These are phyloP conservation scores for Arabis alpina DNA, from an alignment of 345 rosid species.

Conservation along the genomic window DNA sequence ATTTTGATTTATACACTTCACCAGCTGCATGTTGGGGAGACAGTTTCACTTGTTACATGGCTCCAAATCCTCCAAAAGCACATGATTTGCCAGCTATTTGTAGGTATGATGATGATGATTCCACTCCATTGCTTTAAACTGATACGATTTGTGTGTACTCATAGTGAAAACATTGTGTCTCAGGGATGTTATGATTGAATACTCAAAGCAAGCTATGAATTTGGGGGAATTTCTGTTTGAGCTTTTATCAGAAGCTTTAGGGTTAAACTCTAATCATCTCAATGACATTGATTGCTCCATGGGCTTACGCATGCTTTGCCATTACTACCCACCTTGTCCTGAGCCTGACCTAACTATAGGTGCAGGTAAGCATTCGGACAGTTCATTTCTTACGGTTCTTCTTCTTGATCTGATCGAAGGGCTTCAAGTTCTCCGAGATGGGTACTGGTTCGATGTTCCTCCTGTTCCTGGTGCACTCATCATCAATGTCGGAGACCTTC, in stretches of 20 bases:
- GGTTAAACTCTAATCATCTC: constrained; percentile 48
- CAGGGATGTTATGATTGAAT: constrained; percentile 53
- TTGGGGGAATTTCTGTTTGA: constrained; percentile 49
- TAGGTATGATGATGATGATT: constrained; percentile 20
- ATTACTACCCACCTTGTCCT: constrained; percentile 66
- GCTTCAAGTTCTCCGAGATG: constrained; percentile 53
- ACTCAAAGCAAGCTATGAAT: constrained; percentile 41
- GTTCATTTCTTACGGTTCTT: constrained; percentile 57
- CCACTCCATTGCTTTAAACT: constrained; percentile 1
- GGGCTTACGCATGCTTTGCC: constrained; percentile 48
- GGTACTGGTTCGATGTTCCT: constrained; percentile 56
- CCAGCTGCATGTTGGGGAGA: constrained; percentile 52
- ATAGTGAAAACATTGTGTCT: too few relatives aligned
- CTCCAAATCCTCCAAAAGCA: constrained; percentile 43
- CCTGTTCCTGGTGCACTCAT: constrained; percentile 54
- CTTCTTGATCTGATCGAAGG: constrained; percentile 66
- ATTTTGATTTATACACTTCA: constrained; percentile 42
- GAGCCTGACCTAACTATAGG: constrained; percentile 61
- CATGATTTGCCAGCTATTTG: constrained; percentile 44
- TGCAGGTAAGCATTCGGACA: constrained; percentile 51
- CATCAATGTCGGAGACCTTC: constrained; percentile 60
- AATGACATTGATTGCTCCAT: constrained; percentile 47
- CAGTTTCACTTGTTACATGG: constrained; percentile 31
- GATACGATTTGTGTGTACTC: too few relatives aligned
- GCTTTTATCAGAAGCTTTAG: constrained; percentile 62